Conservation (phyloP, 257 asterid genomes). For the Euphrasia confusa region DNA sequence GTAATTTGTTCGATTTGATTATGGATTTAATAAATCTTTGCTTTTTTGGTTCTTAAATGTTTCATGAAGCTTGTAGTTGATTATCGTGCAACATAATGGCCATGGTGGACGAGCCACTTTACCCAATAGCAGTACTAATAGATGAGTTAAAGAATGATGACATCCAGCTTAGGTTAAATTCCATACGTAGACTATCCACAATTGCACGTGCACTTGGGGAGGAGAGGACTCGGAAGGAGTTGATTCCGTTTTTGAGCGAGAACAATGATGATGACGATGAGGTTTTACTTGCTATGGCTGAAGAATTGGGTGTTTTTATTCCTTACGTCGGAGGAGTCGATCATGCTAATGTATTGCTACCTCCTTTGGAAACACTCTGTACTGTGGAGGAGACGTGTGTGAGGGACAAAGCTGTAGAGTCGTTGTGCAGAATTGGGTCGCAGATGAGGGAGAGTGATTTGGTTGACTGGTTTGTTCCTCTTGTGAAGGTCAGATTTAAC, state of each 20-base stretch:
- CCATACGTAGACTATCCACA: constrained; percentile 81
- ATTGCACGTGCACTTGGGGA: constrained; percentile 98
- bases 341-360: constrained; percentile 83
- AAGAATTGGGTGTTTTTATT: constrained; percentile 82
- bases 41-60: neutral
- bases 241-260: constrained; percentile 81
- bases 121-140: constrained; percentile 90
- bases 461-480: constrained; percentile 76
- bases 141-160: constrained; percentile 95
- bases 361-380: constrained; percentile 84
- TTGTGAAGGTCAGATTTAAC: constrained; percentile 60
- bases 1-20: neutral
- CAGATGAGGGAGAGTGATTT: constrained; percentile 93
- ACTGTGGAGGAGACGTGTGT: constrained; percentile 95
- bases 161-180: constrained; percentile 73
- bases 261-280: constrained; percentile 92
- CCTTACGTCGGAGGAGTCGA: constrained; percentile 95
- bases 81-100: constrained; percentile 44
- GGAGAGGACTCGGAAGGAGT: constrained; percentile 86
- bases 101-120: constrained; percentile 88
- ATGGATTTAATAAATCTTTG: neutral
- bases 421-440: constrained; percentile 82
- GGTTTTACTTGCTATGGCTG: constrained; percentile 88
- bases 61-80: constrained; percentile 17
- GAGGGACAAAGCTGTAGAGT: constrained; percentile 92